These are phyloP conservation scores for Gynochthodes officinalis DNA, from an alignment of 257 asterid species.

Conservation along the genomic window DNA sequence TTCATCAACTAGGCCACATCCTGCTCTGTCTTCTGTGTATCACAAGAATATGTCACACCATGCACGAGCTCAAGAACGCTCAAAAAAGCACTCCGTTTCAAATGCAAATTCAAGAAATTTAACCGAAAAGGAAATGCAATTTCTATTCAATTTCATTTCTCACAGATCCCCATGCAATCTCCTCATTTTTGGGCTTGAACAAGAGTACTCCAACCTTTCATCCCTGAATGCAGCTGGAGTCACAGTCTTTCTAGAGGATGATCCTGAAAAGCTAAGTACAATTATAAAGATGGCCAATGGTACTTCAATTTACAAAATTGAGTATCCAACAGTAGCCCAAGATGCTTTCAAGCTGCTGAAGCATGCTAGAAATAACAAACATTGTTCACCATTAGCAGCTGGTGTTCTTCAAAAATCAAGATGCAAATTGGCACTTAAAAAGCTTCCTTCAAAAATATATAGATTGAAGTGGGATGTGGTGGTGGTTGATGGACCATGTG, in stretches of 20 bases:
- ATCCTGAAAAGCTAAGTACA: conserved; percentile 27
- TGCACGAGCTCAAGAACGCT: neutral
- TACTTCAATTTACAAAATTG: conserved; percentile 39
- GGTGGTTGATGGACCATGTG: conserved; percentile 78
- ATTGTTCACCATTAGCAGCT: conserved; percentile 30
- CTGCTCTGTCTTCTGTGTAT: conserved; percentile 21
- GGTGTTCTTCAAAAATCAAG: conserved; percentile 21
- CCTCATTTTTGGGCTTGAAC: conserved; percentile 60
- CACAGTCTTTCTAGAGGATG: conserved; percentile 61
- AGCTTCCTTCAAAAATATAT: conserved; percentile 46
- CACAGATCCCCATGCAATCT: conserved; percentile 59
- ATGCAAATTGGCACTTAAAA: conserved; percentile 50
- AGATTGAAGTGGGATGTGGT: conserved; percentile 63
- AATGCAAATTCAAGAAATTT: conserved; percentile 15
- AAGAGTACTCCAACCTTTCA: conserved; percentile 42
- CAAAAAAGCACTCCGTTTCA: neutral
- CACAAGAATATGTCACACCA: neutral
- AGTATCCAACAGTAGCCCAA: conserved; percentile 56
- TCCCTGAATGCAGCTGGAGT: conserved; percentile 49
- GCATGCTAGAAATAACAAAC: conserved; percentile 48
- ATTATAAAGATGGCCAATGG: conserved; percentile 15
- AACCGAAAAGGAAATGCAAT: conserved; percentile 52
- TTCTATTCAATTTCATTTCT: conserved; percentile 47
- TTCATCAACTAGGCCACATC: conserved; percentile 22
- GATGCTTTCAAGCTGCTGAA: conserved; percentile 63